These are phyloP conservation scores for Sedum album DNA, from an alignment of 164 flowering plant species.

Conservation along the genomic window DNA sequence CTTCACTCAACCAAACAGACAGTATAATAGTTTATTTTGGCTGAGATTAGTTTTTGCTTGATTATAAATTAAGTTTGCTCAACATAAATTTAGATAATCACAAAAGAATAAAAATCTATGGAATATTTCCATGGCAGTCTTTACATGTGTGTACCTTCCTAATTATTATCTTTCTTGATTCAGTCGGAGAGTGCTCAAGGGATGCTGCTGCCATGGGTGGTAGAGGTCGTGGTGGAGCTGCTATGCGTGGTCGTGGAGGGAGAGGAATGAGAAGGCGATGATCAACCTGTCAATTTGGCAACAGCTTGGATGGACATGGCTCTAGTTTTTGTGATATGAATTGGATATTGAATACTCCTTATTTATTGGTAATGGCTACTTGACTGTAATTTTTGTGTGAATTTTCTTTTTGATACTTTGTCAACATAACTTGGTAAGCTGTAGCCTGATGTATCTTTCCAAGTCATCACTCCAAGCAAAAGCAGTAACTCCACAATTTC, in stretches of 20 bases:
- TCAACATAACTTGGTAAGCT: too few species aligned
- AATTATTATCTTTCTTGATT: conserved; percentile 9
- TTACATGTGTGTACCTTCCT: not conserved
- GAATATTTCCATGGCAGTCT: not conserved
- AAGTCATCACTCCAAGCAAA: too few species aligned
- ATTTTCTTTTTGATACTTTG: too few species aligned
- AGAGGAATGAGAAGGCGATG: conserved; percentile 94
- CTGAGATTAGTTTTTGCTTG: not conserved
- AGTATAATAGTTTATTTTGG: not conserved
- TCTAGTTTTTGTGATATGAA: not conserved
- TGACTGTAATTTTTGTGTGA: too few species aligned
- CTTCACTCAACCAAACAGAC: not conserved
- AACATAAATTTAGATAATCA: too few species aligned
- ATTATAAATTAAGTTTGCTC: not conserved
- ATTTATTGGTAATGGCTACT: too few species aligned
- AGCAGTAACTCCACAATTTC: too few species aligned
- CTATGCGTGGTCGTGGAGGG: conserved; percentile 81
- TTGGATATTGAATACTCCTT: too few species aligned
- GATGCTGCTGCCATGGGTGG: conserved; percentile 99
- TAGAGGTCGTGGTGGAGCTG: conserved; percentile 71
- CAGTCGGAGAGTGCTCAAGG: conserved; percentile 99
- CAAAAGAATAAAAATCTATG: too few species aligned
- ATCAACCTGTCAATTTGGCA: not conserved
- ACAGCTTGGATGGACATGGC: not conserved
- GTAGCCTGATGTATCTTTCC: too few species aligned